Base-by-base conservation (phyloP, 805 yeast species). In the Ogataea angusta region DNA sequence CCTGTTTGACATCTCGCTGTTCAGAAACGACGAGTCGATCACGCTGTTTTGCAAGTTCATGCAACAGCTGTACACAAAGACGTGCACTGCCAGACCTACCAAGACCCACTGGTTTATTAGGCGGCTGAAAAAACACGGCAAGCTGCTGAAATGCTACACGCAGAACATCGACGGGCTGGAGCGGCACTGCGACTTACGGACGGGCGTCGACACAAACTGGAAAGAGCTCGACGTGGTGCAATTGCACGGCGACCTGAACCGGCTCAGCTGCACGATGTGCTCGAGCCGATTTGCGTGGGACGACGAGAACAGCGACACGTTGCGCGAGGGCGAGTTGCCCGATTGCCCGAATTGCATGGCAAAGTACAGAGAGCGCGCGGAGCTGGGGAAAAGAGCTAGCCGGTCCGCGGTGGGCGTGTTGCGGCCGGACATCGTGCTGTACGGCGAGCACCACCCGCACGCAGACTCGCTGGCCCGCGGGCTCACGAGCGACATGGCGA, bases 151-250 rank as follows among this genome's bases (percentile, higher is more conserved):
- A 43, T 88, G 97, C 64, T 91, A 91, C 60, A 91, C 98, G 1
- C 98, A 93, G 57, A 91, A 91, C 59, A 91, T 91, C 44, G 99
- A 91, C 61, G 90, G 95, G 0, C 67, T 91, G 25, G 98, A 91
- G 57, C 66, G 78, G 35, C 66, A 69, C 34, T 70, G 82, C 18
- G 83, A 86, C 16, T 66, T 90, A 41, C 71, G 69, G 27, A 68
- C 82, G 35, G 89, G 90, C 2, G 68, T 72, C n/a, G 68, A 70
- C 28, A 81, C 85, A 3, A 64, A 68, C 18, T 82, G 91, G 85
- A 80, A 75, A 49, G 69, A 69, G 18, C 64, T 78, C 40, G 87
- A 86, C 51, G 95, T 88, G 17, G 84, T 91, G 8, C 97, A 89
- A 60, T 67, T 91, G 18, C 99, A 91, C 56, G 99, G 99, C 2